Conservation (phyloP, 2,329 filamentous ascomycete genomes). For the Penicillium sp. region DNA sequence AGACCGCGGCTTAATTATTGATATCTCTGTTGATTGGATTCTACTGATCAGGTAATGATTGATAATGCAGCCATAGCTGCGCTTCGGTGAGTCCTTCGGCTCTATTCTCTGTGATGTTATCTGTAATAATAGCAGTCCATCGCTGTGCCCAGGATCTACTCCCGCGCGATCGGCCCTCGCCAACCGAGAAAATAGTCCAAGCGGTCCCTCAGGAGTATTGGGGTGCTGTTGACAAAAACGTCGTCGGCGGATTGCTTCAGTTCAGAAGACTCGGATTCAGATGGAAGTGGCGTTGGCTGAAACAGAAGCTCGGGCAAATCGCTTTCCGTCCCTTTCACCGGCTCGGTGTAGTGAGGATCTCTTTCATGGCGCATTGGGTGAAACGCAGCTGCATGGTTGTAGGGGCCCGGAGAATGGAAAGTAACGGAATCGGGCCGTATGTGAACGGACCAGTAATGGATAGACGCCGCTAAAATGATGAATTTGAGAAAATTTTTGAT, state of each 20-base stretch:
- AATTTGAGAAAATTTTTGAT: not conserved
- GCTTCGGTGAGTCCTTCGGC: not conserved
- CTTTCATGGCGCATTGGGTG: not conserved
- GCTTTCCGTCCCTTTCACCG: no score
- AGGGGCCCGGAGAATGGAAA: not conserved
- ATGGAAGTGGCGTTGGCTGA: not conserved
- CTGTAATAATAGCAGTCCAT: not conserved
- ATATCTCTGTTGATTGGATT: not conserved
- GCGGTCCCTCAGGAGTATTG: constrained; percentile 24
- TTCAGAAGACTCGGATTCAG: not conserved
- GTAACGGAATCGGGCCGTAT: not conserved
- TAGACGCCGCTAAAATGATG: not conserved
- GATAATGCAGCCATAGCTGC: not conserved
- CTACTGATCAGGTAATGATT: not conserved
- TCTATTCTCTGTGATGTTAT: not conserved
- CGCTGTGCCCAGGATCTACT: not conserved
- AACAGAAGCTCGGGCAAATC: not conserved
- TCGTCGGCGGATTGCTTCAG: not conserved
- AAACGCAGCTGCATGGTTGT: not conserved
- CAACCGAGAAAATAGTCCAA: constrained; percentile 36
- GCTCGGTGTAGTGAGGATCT: not conserved
- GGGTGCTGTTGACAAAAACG: not conserved
- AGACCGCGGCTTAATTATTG: not conserved
- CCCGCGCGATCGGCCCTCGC: constrained; percentile 25
- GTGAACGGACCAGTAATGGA: not conserved